Evolutionary conservation across 345 rosid genomes (phyloP).

Genomic region (Populus ilicifolia): DNA sequence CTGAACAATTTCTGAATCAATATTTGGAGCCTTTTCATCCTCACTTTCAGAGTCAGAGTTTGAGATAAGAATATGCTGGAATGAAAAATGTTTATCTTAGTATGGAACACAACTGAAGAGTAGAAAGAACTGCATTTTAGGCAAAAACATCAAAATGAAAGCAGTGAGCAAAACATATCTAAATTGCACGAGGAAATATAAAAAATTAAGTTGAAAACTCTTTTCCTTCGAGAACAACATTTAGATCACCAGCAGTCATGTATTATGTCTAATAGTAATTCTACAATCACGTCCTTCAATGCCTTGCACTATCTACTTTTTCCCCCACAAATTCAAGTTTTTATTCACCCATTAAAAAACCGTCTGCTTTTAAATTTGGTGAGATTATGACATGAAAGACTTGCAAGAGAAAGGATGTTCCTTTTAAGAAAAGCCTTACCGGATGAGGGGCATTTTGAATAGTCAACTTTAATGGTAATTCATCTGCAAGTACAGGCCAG

Average conservation of each 20-base stretch:
- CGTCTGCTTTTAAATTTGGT: not conserved
- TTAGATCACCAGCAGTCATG: no score
- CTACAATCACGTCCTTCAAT: not conserved
- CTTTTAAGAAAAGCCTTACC: not conserved
- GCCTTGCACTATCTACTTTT: no score
- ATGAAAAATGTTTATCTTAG: slow-evolving; percentile 17
- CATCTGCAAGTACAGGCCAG: slow-evolving; percentile 75
- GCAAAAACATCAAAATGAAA: not conserved
- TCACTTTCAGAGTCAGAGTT: slow-evolving; percentile 63
- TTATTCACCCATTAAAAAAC: not conserved
- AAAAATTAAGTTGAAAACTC: not conserved
- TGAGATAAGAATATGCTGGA: slow-evolving; percentile 41
- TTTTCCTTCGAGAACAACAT: not conserved
- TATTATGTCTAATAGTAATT: not conserved
- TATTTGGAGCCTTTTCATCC: slow-evolving; percentile 26
- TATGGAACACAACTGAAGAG: not conserved
- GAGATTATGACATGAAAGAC: not conserved
- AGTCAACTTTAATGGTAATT: slow-evolving; percentile 53
- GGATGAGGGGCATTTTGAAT: slow-evolving; percentile 41
- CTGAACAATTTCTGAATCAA: slow-evolving; percentile 26
- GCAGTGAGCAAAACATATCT: not conserved
- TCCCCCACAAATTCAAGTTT: not conserved
- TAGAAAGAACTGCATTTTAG: not conserved
- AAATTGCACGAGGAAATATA: not conserved
- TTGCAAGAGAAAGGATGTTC: not conserved